Evolutionary conservation across 2,329 filamentous ascomycete genomes (phyloP), one percentile per base, ranked within the genome.

Genomic region (Aspergillus versicolor): DNA sequence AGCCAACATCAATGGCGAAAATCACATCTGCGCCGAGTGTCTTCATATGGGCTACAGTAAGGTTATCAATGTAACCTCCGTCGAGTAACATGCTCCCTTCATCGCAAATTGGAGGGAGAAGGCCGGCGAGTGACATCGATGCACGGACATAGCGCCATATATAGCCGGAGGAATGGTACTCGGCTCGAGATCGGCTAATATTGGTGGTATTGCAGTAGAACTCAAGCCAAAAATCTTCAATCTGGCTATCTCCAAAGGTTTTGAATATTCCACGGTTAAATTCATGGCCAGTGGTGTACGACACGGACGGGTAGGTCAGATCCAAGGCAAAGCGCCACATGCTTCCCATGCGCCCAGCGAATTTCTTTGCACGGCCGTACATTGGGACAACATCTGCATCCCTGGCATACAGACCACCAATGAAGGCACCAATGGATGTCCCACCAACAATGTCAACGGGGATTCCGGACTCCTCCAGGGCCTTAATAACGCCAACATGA

Each of bases 201-300:
- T 97, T 99, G 38, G 95, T 99, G 0, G 94, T 97, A 76, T 99
- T 99, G 82, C 95, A 99, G 77, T 99, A 99, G 73, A 91, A 99
- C 65, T 96, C 92, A 11, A 99, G 84, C 94, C 94, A 99, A 69
- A 97, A 99, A 73, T 99, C 94, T 75, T 99, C 94, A 57, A 99
- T 97, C 71, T 97, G 94, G 9, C 91, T 90, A 68, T 97, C 91
- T 13, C 92, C 94, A 72, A 99, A 97, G 0, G 93, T 92, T 75
- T 99, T 99, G 84, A 97, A 99, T 63, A 99, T 97, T 41, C 94
- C 94, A 6, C 94, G 90, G 67, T 99, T 99, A 83, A 99, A 99
- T 69, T 99, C 94, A 70, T 99, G 94, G 1, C 94, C 94, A 0
- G 94, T 99, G 1, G 95, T 99, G 76, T 99, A 99, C 1, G 93